Conservation (phyloP, 1,284 basidiomycete genomes). For the Erythrobasidium hasegawianum region DNA sequence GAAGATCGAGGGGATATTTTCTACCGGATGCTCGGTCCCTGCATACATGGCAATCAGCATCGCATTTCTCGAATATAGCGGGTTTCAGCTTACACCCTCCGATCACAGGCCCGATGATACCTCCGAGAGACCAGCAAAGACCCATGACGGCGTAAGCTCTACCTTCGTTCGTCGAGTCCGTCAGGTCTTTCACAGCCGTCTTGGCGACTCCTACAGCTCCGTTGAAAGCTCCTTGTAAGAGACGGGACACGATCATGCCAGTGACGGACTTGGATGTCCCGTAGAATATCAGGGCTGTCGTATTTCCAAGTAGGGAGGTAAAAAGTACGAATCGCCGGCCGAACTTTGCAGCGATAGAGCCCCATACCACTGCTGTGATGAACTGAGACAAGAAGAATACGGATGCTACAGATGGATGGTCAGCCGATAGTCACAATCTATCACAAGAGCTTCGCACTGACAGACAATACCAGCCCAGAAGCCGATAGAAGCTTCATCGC, state of each 20-base stretch:
- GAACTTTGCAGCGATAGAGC: constrained; percentile 86
- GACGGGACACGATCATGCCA: constrained; percentile 80
- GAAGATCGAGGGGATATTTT: constrained; percentile 41
- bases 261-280: constrained; percentile 60
- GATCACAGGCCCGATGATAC: constrained; percentile 43
- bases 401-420: constrained; percentile 33
- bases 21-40: constrained; percentile 34
- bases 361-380: constrained; percentile 87
- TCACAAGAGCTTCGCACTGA: constrained; percentile 46
- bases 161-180: constrained; percentile 57
- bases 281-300: constrained; percentile 71
- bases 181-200: constrained; percentile 80
- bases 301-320: constrained; percentile 77
- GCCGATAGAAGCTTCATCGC: constrained; percentile 65
- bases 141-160: constrained; percentile 40
- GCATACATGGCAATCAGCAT: not conserved
- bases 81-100: constrained; percentile 29
- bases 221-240: constrained; percentile 91
- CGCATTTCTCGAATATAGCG: not conserved
- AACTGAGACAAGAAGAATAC: constrained; percentile 64
- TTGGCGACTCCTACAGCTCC: constrained; percentile 58
- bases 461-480: constrained; percentile 79
- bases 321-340: constrained; percentile 80
- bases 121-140: constrained; percentile 43
- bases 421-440: not conserved